A percentile compares a stretch with the other conserved stretches of the same genome.
These are phyloP conservation scores for Ammopiptanthus mongolicus DNA, from an alignment of 306 rosid species.

Conservation along the genomic window DNA sequence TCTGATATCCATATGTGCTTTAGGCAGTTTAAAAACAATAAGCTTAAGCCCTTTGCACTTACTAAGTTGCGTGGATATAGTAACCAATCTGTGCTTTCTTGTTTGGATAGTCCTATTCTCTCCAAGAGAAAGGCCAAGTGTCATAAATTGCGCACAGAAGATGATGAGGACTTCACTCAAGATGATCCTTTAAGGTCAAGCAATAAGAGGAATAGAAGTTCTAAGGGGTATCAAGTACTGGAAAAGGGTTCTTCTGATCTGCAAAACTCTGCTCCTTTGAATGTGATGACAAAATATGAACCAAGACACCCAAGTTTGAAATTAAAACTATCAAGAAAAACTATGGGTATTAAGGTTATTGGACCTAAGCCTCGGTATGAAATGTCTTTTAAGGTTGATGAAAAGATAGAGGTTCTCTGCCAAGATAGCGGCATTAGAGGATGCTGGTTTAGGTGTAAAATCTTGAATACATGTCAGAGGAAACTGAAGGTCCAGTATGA, in stretches of 20 bases:
- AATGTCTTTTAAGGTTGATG: conserved; percentile 42
- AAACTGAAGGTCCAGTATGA: conserved; percentile 62
- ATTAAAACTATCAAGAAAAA: conserved; percentile 48
- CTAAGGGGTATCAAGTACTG: conserved; percentile 30
- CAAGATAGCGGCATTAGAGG: conserved; percentile 88
- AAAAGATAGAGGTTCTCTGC: conserved; percentile 65
- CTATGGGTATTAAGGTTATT: conserved; percentile 33
- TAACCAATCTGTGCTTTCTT: conserved; percentile 56
- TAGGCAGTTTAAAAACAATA: conserved; percentile 59
- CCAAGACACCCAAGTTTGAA: conserved; percentile 54
- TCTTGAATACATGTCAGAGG: conserved; percentile 45
- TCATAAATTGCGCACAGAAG: conserved; percentile 28
- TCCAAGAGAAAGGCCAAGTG: conserved; percentile 39
- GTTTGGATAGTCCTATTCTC: conserved; percentile 30
- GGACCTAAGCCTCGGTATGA: conserved; percentile 30
- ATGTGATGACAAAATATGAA: conserved; percentile 29
- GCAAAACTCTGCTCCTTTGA: conserved; percentile 17
- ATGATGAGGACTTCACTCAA: conserved; percentile 37
- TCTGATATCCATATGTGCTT: conserved; percentile 58
- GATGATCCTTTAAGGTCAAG: conserved; percentile 36
- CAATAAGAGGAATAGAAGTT: conserved; percentile 41
- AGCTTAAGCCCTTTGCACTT: conserved; percentile 62
- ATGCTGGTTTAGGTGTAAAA: conserved; percentile 84
- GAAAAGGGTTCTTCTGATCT: conserved; percentile 35
- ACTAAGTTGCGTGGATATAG: conserved; percentile 63